Conservation (phyloP, 2,329 filamentous ascomycete species). For the Apiospora kogelbergensis region DNA sequence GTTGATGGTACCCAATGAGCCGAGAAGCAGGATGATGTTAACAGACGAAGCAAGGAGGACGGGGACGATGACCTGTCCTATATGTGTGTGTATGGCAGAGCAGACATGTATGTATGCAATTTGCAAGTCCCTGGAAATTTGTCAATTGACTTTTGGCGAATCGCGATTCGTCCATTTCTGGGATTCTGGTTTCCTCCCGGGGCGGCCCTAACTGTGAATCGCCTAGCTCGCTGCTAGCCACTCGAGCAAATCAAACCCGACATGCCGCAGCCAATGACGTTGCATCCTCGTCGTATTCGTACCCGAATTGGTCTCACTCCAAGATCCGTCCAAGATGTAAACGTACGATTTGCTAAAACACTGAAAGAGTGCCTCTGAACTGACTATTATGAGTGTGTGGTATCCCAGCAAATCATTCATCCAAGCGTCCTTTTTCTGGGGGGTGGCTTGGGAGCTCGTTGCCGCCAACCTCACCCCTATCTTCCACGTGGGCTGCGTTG, state of each 20-base stretch:
- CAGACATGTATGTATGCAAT: conserved; percentile 1
- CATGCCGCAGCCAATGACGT: background rate
- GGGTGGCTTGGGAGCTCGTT: too few species aligned
- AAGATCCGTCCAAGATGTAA: background rate
- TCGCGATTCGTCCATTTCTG: background rate
- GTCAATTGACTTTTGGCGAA: conserved; percentile 4
- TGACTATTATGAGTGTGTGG: too few species aligned
- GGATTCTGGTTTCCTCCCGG: background rate
- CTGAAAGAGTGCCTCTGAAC: background rate
- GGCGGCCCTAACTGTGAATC: background rate
- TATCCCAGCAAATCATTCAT: too few species aligned
- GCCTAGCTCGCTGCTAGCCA: background rate
- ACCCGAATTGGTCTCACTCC: background rate
- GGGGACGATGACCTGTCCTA: background rate
- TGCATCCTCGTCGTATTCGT: background rate
- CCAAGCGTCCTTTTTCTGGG: too few species aligned
- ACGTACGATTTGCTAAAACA: background rate
- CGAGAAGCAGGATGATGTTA: background rate
- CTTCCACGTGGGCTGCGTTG: background rate
- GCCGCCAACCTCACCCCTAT: background rate
- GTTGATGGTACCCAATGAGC: background rate
- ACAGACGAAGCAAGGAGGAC: background rate
- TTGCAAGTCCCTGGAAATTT: conserved; percentile 8
- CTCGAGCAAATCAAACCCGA: background rate
- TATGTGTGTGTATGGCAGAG: background rate